phyloP scores from a whole-genome alignment of 495 filamentous ascomycete species.

The Viridothelium virens region DNA sequence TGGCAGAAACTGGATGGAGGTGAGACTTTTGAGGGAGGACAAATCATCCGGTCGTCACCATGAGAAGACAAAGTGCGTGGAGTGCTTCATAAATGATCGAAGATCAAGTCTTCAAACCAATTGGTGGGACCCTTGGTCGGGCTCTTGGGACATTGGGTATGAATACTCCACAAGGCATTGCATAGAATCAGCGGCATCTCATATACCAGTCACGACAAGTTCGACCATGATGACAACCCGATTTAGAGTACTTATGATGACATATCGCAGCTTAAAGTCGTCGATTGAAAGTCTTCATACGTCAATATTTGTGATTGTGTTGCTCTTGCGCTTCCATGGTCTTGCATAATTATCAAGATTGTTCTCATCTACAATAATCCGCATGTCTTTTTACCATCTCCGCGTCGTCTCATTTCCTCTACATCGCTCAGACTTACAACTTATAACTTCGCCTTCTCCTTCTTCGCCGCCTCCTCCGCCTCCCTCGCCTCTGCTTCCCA shows the following conservation, averaged over 20 bases:
- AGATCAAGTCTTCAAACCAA: not conserved
- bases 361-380: too few relatives aligned
- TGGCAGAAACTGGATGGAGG: conserved; percentile 81
- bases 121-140: not conserved
- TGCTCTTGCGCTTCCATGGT: too few relatives aligned
- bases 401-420: not conserved
- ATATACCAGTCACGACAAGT: not conserved
- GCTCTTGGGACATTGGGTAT: not conserved
- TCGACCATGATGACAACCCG: not conserved
- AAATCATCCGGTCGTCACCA: conserved; percentile 49
- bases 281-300: not conserved
- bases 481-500: conserved; percentile 14
- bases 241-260: not conserved
- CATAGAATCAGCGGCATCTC: not conserved
- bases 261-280: not conserved
- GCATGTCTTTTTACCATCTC: not conserved
- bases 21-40: conserved; percentile 83
- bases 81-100: not conserved
- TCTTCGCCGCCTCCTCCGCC: not conserved
- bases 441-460: not conserved
- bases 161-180: not conserved
- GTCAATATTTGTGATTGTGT: not conserved
- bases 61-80: not conserved
- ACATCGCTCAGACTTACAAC: not conserved
- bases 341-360: too few relatives aligned